A percentile compares a stretch with the other conserved stretches of the same genome.
phyloP scores from a whole-genome alignment of 306 rosid species.

The Rosa chinensis region DNA sequence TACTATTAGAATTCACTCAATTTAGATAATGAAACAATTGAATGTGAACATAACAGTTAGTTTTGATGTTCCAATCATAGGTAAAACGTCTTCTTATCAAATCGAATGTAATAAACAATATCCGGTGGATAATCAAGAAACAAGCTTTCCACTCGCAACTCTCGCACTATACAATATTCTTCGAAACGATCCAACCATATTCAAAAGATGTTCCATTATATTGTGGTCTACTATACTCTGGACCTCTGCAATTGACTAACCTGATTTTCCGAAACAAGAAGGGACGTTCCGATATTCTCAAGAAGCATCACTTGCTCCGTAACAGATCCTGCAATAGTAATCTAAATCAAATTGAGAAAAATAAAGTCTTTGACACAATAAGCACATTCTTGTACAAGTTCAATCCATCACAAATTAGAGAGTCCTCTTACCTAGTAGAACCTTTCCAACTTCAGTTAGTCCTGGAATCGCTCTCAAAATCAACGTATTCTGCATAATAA shows the following conservation, averaged over 20 bases:
- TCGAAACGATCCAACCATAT: neutral
- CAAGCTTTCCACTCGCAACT: no score
- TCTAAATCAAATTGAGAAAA: neutral
- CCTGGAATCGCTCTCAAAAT: conserved; percentile 94
- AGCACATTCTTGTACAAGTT: neutral
- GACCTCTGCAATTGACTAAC: conserved; percentile 30
- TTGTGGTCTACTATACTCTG: neutral
- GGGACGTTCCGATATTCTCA: conserved; percentile 95
- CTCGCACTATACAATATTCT: no score
- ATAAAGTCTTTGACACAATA: neutral
- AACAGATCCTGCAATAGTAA: conserved; percentile 61
- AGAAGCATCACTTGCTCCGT: conserved; percentile 96
- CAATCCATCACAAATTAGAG: neutral
- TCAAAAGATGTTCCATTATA: neutral
- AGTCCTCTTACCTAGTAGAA: conserved; percentile 59
- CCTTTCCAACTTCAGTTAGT: conserved; percentile 70
- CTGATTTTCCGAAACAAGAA: conserved; percentile 92
- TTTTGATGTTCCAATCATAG: no score
- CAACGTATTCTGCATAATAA: conserved; percentile 70
- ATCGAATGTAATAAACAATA: no score
- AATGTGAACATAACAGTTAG: no score
- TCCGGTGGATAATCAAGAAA: no score
- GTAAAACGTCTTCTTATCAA: no score
- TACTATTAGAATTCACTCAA: neutral
- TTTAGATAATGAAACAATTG: no score